phyloP scores from a whole-genome alignment of 441 rosid genomes.

The Melastoma candidum region DNA sequence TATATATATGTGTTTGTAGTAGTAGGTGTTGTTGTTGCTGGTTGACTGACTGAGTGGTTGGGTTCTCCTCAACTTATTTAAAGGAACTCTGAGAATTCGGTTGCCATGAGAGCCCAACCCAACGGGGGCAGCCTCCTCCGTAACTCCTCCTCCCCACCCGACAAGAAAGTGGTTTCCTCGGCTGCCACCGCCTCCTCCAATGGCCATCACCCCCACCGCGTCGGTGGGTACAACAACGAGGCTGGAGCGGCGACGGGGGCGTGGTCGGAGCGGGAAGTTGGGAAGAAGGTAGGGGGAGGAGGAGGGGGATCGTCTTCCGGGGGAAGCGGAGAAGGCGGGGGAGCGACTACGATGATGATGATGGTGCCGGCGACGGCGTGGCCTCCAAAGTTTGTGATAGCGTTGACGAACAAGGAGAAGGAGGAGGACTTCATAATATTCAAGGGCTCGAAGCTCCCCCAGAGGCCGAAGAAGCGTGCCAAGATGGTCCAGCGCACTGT shows the following conservation, averaged over 20 bases:
- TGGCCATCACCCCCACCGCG: conserved; percentile 1
- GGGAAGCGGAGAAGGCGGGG: conserved; percentile 46
- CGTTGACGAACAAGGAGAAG: conserved; percentile 64
- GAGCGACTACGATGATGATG: no score
- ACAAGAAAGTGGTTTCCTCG: conserved; percentile 24
- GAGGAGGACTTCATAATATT: conserved; percentile 65
- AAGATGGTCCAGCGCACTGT: conserved; percentile 65
- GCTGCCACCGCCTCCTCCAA: conserved; percentile 3
- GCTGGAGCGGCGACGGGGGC: conserved; percentile 21
- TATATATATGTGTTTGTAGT: not conserved
- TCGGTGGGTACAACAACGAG: conserved; percentile 9
- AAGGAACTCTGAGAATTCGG: conserved; percentile 50
- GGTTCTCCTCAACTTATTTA: no score
- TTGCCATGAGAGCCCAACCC: conserved; percentile 55
- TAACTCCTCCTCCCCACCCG: conserved; percentile 33
- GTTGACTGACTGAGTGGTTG: not conserved
- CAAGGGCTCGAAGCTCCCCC: conserved; percentile 68
- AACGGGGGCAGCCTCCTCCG: conserved; percentile 32
- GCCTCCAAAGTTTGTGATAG: conserved; percentile 73
- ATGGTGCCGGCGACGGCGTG: conserved; percentile 30
- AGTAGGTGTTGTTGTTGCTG: no score
- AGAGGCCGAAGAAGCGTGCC: conserved; percentile 66
- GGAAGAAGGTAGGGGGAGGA: conserved; percentile 29
- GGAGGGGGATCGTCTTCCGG: conserved; percentile 41
- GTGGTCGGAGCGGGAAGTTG: conserved; percentile 43